Percentiles rank a stretch among this genome's conserved stretches.
Evolutionary conservation across 1,284 basidiomycete genomes (phyloP).

Genomic region (Pseudozyma thailandica): DNA sequence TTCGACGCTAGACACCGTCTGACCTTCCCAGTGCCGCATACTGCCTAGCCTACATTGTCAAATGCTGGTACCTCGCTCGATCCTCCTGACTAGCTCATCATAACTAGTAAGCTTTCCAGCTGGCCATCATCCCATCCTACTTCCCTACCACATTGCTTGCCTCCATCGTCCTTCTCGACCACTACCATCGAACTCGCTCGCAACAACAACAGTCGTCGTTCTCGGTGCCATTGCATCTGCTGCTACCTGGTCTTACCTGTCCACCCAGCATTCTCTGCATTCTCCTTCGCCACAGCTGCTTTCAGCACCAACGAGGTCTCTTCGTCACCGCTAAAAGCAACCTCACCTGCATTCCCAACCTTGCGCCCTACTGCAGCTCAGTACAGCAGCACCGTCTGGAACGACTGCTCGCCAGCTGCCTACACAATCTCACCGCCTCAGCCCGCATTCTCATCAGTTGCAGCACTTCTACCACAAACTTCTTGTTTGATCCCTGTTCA

Average conservation of each 20-base stretch:
- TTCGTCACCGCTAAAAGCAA: too few species aligned
- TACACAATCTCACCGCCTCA: background rate
- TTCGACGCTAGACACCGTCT: background rate
- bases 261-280: background rate
- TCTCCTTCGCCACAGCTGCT: too few species aligned
- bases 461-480: too few species aligned
- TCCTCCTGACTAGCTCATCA: slow-evolving; percentile 7
- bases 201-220: too few species aligned
- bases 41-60: background rate
- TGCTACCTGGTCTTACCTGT: too few species aligned
- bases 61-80: slow-evolving; percentile 2
- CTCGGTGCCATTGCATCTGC: too few species aligned
- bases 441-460: too few species aligned
- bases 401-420: slow-evolving; percentile 12
- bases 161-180: too few species aligned
- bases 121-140: background rate
- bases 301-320: too few species aligned
- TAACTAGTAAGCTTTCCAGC: slow-evolving; percentile 1
- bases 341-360: too few species aligned
- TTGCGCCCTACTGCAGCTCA: too few species aligned
- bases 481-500: slow-evolving; percentile 5
- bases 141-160: slow-evolving; percentile 1
- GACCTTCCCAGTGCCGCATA: background rate
- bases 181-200: too few species aligned
- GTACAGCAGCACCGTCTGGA: slow-evolving; percentile 27